Evolutionary conservation across 805 yeast species (phyloP).

Genomic region (Candida ovalis): DNA sequence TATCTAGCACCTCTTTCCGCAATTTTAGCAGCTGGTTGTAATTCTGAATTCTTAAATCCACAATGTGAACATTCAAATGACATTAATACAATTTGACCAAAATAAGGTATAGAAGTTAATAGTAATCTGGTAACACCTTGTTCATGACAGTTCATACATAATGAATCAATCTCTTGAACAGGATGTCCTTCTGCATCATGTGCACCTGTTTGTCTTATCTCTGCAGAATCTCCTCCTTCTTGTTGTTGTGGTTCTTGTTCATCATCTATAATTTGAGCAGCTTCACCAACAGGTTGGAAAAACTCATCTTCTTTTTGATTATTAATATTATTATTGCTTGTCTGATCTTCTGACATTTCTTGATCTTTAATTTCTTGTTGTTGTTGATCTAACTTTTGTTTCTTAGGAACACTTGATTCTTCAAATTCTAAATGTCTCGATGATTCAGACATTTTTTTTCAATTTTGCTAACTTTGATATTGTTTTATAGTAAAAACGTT

Average conservation of each 20-base stretch:
- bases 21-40: slow-evolving; percentile 92
- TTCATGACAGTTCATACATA: slow-evolving; percentile 93
- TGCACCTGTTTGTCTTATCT: slow-evolving; percentile 68
- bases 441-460: background rate
- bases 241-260: no score
- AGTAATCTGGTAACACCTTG: slow-evolving; percentile 80
- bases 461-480: background rate
- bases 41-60: slow-evolving; percentile 83
- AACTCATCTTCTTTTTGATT: slow-evolving; percentile 34
- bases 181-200: slow-evolving; percentile 86
- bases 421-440: background rate
- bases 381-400: slow-evolving; percentile 22
- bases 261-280: slow-evolving; percentile 45
- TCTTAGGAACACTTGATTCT: slow-evolving; percentile 16
- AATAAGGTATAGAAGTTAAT: slow-evolving; percentile 85
- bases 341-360: slow-evolving; percentile 10
- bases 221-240: slow-evolving; percentile 30
- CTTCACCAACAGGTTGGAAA: slow-evolving; percentile 59
- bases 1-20: slow-evolving; percentile 85
- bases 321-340: no score
- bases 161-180: slow-evolving; percentile 89
- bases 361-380: background rate
- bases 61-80: slow-evolving; percentile 96
- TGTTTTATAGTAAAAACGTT: background rate
- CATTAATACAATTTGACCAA: slow-evolving; percentile 88